Base-by-base conservation (phyloP, 257 asterid species). In the Nicotiana tabacum region DNA sequence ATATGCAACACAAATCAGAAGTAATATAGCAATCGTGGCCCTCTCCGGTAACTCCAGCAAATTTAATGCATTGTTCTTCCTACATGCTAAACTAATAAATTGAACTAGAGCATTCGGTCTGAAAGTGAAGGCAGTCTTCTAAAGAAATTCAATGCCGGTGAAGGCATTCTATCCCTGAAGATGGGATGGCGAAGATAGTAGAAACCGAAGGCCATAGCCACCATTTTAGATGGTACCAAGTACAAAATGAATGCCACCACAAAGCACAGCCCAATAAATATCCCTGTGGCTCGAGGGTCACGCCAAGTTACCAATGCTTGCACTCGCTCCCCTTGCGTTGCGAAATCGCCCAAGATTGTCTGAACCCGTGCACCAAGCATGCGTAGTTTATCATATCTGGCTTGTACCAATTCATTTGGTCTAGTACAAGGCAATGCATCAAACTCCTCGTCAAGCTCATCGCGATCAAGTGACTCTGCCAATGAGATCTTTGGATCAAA, bases 221-320 rank as follows among this genome's bases (percentile, higher is more conserved):
- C 92, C 97, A 94, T 91, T 82, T 92, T 94, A 10, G 95, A 88
- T 1, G 99, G 98, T 35, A 92, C 92, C 88, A 94, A 43, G 76
- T 90, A 95, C 83, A 95, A 72, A 4, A 92, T 83, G 61, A 92
- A 87, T 0, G 95, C 94, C 85, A 92, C 92, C 4, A 90, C 46
- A 0, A 92, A 84, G 62, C 99, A 92, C 12, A 95, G 68, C 15
- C 92, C 98, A 0, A 92, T 92, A 51, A 95, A 93, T 4, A 95
- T 93, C 85, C 95, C 97, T 18, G 99, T 95, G 37, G 99, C 99
- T 11, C 97, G 97, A 1, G 99, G 98, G 84, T 95, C 99, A 10
- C 90, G 82, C 99, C 99, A 95, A 27, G 91, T 88, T 88, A 95
- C 97, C 82, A 95, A 84, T 13, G 99, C 97, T 32, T 93, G 98